These are phyloP conservation scores for Amborella trichopoda DNA, from an alignment of 164 flowering plant genomes.

Conservation along the genomic window DNA sequence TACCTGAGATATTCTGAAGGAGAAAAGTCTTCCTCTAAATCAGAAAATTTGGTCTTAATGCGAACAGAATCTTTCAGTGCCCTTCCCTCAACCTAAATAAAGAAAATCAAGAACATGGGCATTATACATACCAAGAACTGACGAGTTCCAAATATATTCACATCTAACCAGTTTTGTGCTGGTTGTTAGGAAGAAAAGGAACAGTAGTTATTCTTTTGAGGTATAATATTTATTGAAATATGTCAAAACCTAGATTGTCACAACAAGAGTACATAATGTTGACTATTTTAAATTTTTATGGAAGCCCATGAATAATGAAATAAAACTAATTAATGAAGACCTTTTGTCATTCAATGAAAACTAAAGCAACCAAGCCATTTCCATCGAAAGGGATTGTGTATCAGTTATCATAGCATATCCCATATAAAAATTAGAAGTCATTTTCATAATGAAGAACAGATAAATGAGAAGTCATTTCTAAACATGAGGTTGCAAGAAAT, in stretches of 20 bases:
- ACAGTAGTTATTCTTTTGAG: neutral
- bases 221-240: neutral
- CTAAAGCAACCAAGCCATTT: no score
- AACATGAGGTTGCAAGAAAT: no score
- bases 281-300: no score
- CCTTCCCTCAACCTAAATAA: slow-evolving; percentile 51
- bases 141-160: neutral
- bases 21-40: slow-evolving; percentile 52
- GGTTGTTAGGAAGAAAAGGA: no score
- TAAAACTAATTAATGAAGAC: neutral
- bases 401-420: no score
- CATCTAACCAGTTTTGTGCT: neutral
- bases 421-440: no score
- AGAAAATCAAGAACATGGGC: neutral
- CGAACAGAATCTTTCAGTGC: slow-evolving; percentile 76
- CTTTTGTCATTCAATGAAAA: neutral
- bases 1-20: slow-evolving; percentile 55
- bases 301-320: no score
- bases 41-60: slow-evolving; percentile 64
- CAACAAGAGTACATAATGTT: neutral
- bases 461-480: no score
- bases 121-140: neutral
- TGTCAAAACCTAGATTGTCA: neutral
- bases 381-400: no score
- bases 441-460: no score